phyloP scores from a whole-genome alignment of 2,329 filamentous ascomycete species.

The Didymella lethalis region DNA sequence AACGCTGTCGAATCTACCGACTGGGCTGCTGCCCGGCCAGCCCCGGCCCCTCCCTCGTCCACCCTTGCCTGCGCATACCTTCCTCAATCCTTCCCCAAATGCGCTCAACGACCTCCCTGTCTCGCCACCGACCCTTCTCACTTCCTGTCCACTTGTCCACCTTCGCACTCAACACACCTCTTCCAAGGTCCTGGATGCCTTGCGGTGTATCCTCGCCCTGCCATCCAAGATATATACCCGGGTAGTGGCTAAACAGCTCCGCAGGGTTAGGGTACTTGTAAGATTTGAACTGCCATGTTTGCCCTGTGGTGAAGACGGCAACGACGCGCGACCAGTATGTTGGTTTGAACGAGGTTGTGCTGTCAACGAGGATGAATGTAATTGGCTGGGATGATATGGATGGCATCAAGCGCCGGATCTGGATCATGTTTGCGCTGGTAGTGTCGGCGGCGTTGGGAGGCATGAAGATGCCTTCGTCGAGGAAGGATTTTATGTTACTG shows the following conservation, averaged over 20 bases:
- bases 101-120: slow-evolving; percentile 89
- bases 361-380: slow-evolving; percentile 95
- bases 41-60: slow-evolving; percentile 74
- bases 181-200: slow-evolving; percentile 82
- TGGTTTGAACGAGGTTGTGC: slow-evolving; percentile 92
- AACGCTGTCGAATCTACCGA: background rate
- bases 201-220: slow-evolving; percentile 81
- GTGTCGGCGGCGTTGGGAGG: slow-evolving; percentile 73
- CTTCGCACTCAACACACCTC: slow-evolving; percentile 77
- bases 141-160: slow-evolving; percentile 81
- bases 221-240: slow-evolving; percentile 92
- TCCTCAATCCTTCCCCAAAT: slow-evolving; percentile 91
- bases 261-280: slow-evolving; percentile 94
- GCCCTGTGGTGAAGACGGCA: slow-evolving; percentile 95
- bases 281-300: slow-evolving; percentile 97
- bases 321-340: slow-evolving; percentile 97
- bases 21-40: slow-evolving; percentile 34
- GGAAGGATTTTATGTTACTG: slow-evolving; percentile 94
- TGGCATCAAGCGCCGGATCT: slow-evolving; percentile 80
- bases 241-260: slow-evolving; percentile 87
- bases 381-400: slow-evolving; percentile 73
- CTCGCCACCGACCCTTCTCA: slow-evolving; percentile 72
- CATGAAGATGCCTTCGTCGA: slow-evolving; percentile 82
- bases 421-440: slow-evolving; percentile 76
- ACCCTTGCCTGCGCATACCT: slow-evolving; percentile 85